Evolutionary conservation across 2,329 filamentous ascomycete genomes (phyloP).

Genomic region (Botrytis sinoallii): DNA sequence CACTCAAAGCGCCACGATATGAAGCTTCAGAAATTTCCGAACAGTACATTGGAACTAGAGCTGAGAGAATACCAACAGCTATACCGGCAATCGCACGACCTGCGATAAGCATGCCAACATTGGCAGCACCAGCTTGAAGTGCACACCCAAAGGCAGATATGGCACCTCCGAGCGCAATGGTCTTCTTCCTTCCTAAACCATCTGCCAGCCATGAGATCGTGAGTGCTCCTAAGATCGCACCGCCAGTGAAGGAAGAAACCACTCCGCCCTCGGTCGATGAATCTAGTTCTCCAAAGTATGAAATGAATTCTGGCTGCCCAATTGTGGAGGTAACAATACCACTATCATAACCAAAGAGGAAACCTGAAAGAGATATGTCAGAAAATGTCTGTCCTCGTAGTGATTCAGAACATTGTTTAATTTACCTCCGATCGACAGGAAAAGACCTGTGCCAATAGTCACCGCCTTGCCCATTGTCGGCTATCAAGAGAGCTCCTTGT

Average conservation of each 20-base stretch:
- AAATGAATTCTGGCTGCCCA: neutral
- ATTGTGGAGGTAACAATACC: neutral
- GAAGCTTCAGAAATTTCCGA: slow-evolving; percentile 54
- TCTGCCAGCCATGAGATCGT: slow-evolving; percentile 42
- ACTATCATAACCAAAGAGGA: neutral
- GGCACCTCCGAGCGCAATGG: slow-evolving; percentile 28
- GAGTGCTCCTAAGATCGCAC: slow-evolving; percentile 69
- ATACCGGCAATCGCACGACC: slow-evolving; percentile 73
- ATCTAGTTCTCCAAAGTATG: neutral
- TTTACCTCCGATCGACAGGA: neutral
- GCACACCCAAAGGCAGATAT: slow-evolving; percentile 25
- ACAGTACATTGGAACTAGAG: slow-evolving; percentile 83
- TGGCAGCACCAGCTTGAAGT: slow-evolving; percentile 44
- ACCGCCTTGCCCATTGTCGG: neutral
- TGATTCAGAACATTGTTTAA: neutral
- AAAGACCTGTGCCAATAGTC: neutral
- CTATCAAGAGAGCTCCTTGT: neutral
- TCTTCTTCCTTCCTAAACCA: slow-evolving; percentile 38
- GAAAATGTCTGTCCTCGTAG: neutral
- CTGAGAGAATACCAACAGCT: slow-evolving; percentile 76
- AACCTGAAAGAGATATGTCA: neutral
- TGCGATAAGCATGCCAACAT: slow-evolving; percentile 53
- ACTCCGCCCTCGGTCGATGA: neutral
- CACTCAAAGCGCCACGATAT: slow-evolving; percentile 70
- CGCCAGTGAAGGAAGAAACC: slow-evolving; percentile 62